Evolutionary conservation across 108 stramenopile genomes (phyloP), one percentile per base, ranked within the genome.

Genomic region (Asterionellopsis glacialis): DNA sequence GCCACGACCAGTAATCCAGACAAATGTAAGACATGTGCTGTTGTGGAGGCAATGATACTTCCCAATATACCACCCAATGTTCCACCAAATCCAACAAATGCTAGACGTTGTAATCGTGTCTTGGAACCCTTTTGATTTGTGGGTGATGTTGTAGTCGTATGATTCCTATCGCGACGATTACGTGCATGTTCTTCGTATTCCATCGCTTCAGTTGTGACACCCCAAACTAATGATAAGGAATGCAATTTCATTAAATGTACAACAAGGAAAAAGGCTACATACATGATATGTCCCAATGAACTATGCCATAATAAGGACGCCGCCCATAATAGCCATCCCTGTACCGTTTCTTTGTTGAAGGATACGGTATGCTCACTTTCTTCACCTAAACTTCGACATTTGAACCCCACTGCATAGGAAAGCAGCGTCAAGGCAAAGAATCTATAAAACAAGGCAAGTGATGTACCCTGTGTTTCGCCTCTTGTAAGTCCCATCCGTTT

Each of bases 171-270:
- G 25, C 51, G 64, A 51, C 45, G 53, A 25, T 77, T 79, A 70
- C 83, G 43, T 16, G 85, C 85, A 12, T 70, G 73, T 56, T 94
- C 88, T 76, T 94, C 90, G 47, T 89, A 94, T 64, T 91, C 93
- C 93, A 94, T 91, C 15, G 90, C 93, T 75, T 94, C 90, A 9
- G 76, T 81, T 14, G 90, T 89, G 23, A 94, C 93, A 5, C 90
- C 93, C 93, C 93, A 94, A 16, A 91, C 85, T 15, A 94, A 59
- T 14, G 76, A 79, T 12, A 87, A 61, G 4, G 90, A 87, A 64
- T 94, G 93, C 41, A 91, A 59, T 62, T 91, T 94, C 88, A 94
- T 88, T 62, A 94, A 57, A 51, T 89, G 87, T 0, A 91, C 84
- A 19, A 88, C 79, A 15, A 94, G 61, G 51, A 87, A 94, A 66